Percentiles rank a stretch among this genome's conserved stretches.
These are phyloP conservation scores for Trebouxiophyceae sp. DNA, from an alignment of 163 green algal genomes.

Conservation along the genomic window DNA sequence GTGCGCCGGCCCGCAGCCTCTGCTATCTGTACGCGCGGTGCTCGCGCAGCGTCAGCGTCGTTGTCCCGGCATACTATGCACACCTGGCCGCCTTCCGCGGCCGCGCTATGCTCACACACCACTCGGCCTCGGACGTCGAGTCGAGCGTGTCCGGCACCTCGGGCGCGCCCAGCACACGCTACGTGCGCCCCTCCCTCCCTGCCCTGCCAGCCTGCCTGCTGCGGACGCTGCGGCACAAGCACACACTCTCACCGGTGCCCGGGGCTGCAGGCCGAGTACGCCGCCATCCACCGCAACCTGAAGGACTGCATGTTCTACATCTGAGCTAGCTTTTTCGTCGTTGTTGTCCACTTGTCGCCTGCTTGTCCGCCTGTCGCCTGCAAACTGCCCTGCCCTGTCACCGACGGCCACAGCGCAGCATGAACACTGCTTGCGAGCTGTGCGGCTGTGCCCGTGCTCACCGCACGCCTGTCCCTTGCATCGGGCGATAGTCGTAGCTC, in stretches of 20 bases:
- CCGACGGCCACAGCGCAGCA: no score
- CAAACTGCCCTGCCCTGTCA: no score
- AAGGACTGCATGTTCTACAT: constrained; percentile 43
- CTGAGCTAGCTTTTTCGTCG: constrained; percentile 12
- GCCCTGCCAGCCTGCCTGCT: neutral
- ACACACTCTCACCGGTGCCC: neutral
- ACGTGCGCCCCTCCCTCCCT: neutral
- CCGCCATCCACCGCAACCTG: constrained; percentile 29
- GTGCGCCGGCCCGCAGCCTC: constrained; percentile 31
- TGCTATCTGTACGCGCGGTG: constrained; percentile 78
- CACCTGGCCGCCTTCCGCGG: constrained; percentile 75
- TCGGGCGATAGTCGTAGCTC: no score
- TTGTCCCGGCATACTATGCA: constrained; percentile 73
- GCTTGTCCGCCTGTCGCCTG: no score
- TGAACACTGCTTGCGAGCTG: no score
- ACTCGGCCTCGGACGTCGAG: constrained; percentile 4
- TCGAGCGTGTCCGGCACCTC: neutral
- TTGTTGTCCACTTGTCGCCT: no score
- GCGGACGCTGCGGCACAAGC: neutral
- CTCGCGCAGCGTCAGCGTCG: constrained; percentile 52
- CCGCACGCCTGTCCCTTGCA: no score
- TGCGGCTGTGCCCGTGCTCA: no score
- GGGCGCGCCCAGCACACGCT: neutral
- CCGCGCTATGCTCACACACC: neutral
- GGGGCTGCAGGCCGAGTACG: constrained; percentile 27